Percentiles rank a stretch among this genome's conserved stretches.
Conservation (phyloP, 805 yeast genomes). For the Starmerella potacharoeniae region DNA sequence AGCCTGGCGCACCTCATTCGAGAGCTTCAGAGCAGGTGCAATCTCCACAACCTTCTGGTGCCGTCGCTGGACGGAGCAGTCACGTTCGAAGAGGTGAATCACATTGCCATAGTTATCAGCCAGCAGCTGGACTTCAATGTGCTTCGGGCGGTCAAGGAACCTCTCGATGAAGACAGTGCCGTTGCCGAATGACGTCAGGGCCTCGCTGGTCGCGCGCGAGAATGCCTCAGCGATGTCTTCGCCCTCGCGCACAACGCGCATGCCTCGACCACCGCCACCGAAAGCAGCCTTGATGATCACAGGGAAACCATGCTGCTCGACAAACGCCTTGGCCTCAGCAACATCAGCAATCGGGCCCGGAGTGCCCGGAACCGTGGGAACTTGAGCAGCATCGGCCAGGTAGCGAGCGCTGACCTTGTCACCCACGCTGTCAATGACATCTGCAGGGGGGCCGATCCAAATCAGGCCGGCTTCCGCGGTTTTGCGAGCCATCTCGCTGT, state of each 20-base stretch:
- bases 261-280: conserved; percentile 99
- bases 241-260: conserved; percentile 97
- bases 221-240: conserved; percentile 88
- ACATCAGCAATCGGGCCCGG: conserved; percentile 86
- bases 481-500: conserved; percentile 84
- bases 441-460: conserved; percentile 89
- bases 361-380: conserved; percentile 95
- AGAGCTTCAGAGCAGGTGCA: conserved; percentile 91
- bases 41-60: conserved; percentile 98
- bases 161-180: conserved; percentile 98
- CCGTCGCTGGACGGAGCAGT: conserved; percentile 98
- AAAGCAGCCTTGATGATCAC: conserved; percentile 97
- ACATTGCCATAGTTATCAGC: conserved; percentile 94
- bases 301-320: conserved; percentile 77
- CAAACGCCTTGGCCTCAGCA: conserved; percentile 70
- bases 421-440: conserved; percentile 87
- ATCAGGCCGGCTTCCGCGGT: conserved; percentile 84
- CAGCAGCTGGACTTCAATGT: conserved; percentile 90
- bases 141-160: conserved; percentile 89
- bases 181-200: conserved; percentile 90
- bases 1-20: conserved; percentile 73
- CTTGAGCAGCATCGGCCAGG: conserved; percentile 68
- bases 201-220: conserved; percentile 87
- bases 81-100: conserved; percentile 91
- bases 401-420: conserved; percentile 92